Percentiles rank a stretch among this genome's conserved stretches.
These are phyloP conservation scores for Rhodotorula sp. DNA, from an alignment of 1,284 basidiomycete species.

Conservation along the genomic window DNA sequence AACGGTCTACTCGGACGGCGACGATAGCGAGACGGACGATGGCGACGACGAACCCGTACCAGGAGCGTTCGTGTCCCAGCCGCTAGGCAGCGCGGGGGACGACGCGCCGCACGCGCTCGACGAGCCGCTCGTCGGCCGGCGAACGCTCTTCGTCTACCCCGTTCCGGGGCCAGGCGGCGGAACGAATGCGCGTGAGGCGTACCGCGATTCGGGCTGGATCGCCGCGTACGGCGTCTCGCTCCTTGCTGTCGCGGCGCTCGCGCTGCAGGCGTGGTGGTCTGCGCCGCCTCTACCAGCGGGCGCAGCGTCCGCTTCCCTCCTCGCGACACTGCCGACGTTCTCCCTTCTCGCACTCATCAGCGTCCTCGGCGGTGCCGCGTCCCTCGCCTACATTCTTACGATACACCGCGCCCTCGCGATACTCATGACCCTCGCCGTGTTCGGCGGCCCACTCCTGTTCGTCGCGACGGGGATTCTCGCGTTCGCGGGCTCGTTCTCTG, in stretches of 20 bases:
- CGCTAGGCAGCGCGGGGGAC: not conserved
- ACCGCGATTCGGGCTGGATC: slow-evolving; percentile 34
- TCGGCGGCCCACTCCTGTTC: slow-evolving; percentile 27
- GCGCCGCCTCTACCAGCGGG: not conserved
- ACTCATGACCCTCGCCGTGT: slow-evolving; percentile 22
- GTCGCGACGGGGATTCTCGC: slow-evolving; percentile 27
- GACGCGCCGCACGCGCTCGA: slow-evolving; percentile 1
- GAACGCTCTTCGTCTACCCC: slow-evolving; percentile 33
- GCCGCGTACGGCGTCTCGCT: slow-evolving; percentile 24
- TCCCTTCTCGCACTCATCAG: slow-evolving; percentile 24
- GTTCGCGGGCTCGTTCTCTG: slow-evolving; percentile 17
- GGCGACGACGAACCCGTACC: slow-evolving; percentile 18
- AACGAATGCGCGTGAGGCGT: not conserved
- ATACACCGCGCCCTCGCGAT: slow-evolving; percentile 22
- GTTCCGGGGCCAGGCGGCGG: not conserved
- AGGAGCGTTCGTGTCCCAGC: slow-evolving; percentile 27
- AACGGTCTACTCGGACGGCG: slow-evolving; percentile 6
- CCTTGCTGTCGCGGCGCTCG: slow-evolving; percentile 6
- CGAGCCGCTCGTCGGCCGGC: slow-evolving; percentile 18
- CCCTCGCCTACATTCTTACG: slow-evolving; percentile 23
- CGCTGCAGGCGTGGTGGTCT: slow-evolving; percentile 16
- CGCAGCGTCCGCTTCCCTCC: not conserved
- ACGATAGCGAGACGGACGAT: slow-evolving; percentile 10
- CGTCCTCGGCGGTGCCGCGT: slow-evolving; percentile 23
- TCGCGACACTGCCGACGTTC: slow-evolving; percentile 25